Percentiles rank a stretch among this genome's conserved stretches.
These are phyloP conservation scores for Entrophospora sp. DNA, from an alignment of 192 early-diverging fungal species.

Conservation along the genomic window DNA sequence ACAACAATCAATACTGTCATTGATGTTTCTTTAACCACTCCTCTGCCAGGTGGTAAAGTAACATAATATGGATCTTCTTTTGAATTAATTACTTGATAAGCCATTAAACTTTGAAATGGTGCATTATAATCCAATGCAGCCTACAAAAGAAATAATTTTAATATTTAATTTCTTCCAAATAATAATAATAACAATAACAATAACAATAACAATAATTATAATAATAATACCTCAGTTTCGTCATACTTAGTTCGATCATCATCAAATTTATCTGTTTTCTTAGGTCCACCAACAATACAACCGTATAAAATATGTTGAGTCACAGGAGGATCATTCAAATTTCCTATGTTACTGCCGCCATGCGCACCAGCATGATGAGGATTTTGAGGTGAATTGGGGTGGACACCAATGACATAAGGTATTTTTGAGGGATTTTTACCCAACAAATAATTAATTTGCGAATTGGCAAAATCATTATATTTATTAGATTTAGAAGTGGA, in stretches of 20 bases:
- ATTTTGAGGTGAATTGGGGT: no score
- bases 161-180: no score
- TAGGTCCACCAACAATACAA: slow-evolving; percentile 50
- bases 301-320: slow-evolving; percentile 41
- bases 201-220: not conserved
- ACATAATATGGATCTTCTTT: slow-evolving; percentile 36
- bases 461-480: not conserved
- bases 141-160: not conserved
- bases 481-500: not conserved
- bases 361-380: slow-evolving; percentile 50
- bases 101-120: slow-evolving; percentile 40
- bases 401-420: no score
- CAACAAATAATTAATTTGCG: no score
- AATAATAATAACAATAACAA: not conserved
- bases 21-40: no score
- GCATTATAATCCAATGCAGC: slow-evolving; percentile 34
- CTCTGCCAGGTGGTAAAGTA: no score
- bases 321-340: slow-evolving; percentile 28
- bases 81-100: slow-evolving; percentile 38
- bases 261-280: slow-evolving; percentile 38
- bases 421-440: no score
- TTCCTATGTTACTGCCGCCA: slow-evolving; percentile 35
- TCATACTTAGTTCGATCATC: slow-evolving; percentile 39
- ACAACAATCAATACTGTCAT: no score
- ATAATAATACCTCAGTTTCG: slow-evolving; percentile 36